Evolutionary conservation across 2,329 filamentous ascomycete genomes (phyloP), one percentile per base, ranked within the genome.

Genomic region (Phyllosticta citriasiana): DNA sequence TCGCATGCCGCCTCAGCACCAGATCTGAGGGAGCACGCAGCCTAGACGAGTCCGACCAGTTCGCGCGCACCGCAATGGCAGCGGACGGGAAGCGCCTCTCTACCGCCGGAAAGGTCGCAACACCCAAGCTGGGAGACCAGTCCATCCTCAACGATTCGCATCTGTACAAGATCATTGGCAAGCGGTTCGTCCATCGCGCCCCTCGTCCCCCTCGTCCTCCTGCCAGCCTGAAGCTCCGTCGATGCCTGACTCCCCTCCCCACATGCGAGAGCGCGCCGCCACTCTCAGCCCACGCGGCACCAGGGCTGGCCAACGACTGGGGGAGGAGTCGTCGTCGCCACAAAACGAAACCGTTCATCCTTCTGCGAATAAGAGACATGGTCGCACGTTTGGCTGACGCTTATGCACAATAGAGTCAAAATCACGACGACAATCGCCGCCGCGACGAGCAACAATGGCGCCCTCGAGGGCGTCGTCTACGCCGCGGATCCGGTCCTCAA

Each of bases 381-480:
- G 19, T 22, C 47, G 19, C 19, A 51, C 30, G 24, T 19, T 47
- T 47, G 16, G n/a, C 40, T n/a, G 40, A 47, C 40, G 40, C 14
- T 3, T n/a, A 6, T 4, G 14, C 40, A 16, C 16, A 40, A 47
- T 70, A 86, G 84, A 62, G 76, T 86, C 68, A 83, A 81, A 66
- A 72, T 87, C 65, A 84, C 27, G 78, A 76, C 60, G 51, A 57
- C 60, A 19, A 33, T 58, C 14, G 55, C 56, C 60, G 27, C 27
- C 40, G 40, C 40, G 40, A 47, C 40, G 40, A 47, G 40, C 40
- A 47, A n/a, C 40, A 74, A 79, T 58, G 77, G 78, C 53, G 80
- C 78, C 25, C 73, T 84, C 63, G 84, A 87, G 71, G 84, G 84
- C 67, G 84, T 78, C 19, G 77, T 87, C 62, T 86, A 84, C 72